Percentiles rank a stretch among this genome's conserved stretches.
These are phyloP conservation scores for Litsea cubeba DNA, from an alignment of 164 flowering plant genomes.

Conservation along the genomic window DNA sequence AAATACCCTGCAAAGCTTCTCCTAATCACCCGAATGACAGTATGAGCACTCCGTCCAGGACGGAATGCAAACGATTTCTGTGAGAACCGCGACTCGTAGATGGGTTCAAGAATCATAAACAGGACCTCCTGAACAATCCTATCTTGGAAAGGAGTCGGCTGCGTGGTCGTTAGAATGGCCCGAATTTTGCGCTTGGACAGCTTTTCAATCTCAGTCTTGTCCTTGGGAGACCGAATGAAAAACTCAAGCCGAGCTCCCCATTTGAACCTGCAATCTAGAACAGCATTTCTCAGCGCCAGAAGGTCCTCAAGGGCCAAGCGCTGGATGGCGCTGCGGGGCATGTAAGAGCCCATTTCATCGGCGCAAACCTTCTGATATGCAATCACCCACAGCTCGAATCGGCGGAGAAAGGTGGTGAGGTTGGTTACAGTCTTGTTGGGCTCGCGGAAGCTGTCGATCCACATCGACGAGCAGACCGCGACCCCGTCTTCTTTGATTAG, in stretches of 20 bases:
- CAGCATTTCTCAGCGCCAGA: slow-evolving; percentile 79
- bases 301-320: slow-evolving; percentile 73
- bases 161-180: slow-evolving; percentile 76
- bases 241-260: slow-evolving; percentile 91
- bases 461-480: slow-evolving; percentile 68
- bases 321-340: slow-evolving; percentile 67
- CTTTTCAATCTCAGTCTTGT: slow-evolving; percentile 64
- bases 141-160: slow-evolving; percentile 80
- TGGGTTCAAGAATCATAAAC: slow-evolving; percentile 85
- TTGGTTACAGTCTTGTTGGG: slow-evolving; percentile 55
- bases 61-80: slow-evolving; percentile 84
- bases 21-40: slow-evolving; percentile 74
- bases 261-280: slow-evolving; percentile 78
- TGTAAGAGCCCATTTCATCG: slow-evolving; percentile 74
- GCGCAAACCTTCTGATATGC: slow-evolving; percentile 90
- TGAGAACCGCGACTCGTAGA: slow-evolving; percentile 84
- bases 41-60: slow-evolving; percentile 89
- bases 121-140: slow-evolving; percentile 88
- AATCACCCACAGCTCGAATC: slow-evolving; percentile 87
- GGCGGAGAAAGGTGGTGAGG: slow-evolving; percentile 51
- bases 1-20: slow-evolving; percentile 86
- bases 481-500: slow-evolving; percentile 83
- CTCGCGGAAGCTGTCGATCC: slow-evolving; percentile 76
- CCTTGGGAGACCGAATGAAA: slow-evolving; percentile 76
- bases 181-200: slow-evolving; percentile 85